Conservation (phyloP, 306 rosid species). For the Phaseolus lunatus region DNA sequence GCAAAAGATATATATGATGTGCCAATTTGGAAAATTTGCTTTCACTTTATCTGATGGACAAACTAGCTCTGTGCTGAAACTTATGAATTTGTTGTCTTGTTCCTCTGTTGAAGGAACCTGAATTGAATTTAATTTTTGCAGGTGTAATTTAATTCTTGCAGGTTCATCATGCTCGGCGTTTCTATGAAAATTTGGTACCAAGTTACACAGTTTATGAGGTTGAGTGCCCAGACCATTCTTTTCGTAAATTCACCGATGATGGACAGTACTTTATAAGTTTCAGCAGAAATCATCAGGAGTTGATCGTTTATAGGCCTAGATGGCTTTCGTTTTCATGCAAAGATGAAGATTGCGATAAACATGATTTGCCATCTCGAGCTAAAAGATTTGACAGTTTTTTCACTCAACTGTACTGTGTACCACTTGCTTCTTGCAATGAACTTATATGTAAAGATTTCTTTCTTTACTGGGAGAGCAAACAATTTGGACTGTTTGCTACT, state of each 20-base stretch:
- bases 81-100: conserved; percentile 42
- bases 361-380: conserved; percentile 77
- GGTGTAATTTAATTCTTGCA: conserved; percentile 69
- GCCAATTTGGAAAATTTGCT: conserved; percentile 25
- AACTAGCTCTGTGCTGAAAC: conserved; percentile 13
- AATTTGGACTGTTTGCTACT: conserved; percentile 88
- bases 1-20: conserved; percentile 10
- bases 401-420: conserved; percentile 69
- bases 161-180: conserved; percentile 84
- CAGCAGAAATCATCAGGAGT: conserved; percentile 81
- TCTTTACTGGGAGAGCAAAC: conserved; percentile 82
- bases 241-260: conserved; percentile 94
- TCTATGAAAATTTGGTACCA: conserved; percentile 95
- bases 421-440: conserved; percentile 88
- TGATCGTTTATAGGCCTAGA: conserved; percentile 86
- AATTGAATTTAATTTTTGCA: conserved; percentile 63
- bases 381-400: conserved; percentile 91
- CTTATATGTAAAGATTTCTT: conserved; percentile 93
- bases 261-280: conserved; percentile 91
- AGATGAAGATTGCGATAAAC: conserved; percentile 74
- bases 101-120: conserved; percentile 57
- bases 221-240: conserved; percentile 88
- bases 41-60: conserved; percentile 7
- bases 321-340: conserved; percentile 94
- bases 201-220: conserved; percentile 82